phyloP scores from a whole-genome alignment of 2,329 filamentous ascomycete genomes.

The Pseudogymnoascus sp. region DNA sequence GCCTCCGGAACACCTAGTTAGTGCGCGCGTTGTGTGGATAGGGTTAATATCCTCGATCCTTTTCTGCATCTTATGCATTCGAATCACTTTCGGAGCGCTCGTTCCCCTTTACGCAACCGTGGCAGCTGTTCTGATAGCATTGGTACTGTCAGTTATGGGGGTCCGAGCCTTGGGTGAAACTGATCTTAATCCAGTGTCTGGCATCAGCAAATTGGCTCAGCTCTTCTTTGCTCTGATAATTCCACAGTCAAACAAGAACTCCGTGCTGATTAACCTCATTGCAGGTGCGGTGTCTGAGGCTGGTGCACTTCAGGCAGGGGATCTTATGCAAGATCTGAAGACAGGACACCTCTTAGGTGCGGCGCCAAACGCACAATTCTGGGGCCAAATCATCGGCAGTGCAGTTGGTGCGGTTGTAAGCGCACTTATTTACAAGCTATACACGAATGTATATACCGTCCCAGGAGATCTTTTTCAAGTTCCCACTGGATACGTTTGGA shows the following conservation, averaged over 20 bases:
- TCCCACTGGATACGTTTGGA: conserved; percentile 92
- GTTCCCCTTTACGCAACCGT: conserved; percentile 71
- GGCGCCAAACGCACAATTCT: conserved; percentile 90
- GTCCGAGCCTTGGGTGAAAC: conserved; percentile 68
- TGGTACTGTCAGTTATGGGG: conserved; percentile 70
- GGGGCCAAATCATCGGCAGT: conserved; percentile 87
- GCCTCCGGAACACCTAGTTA: conserved; percentile 73
- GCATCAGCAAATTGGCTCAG: conserved; percentile 93
- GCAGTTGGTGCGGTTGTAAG: conserved; percentile 78
- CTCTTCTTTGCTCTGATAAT: conserved; percentile 89
- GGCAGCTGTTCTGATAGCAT: conserved; percentile 73
- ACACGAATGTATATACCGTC: conserved; percentile 81
- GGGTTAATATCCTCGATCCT: conserved; percentile 67
- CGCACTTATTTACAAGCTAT: conserved; percentile 79
- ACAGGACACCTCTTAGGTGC: conserved; percentile 90
- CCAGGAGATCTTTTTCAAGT: conserved; percentile 87
- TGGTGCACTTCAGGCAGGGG: conserved; percentile 86
- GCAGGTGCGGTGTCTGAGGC: conserved; percentile 81
- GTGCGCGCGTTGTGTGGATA: conserved; percentile 59
- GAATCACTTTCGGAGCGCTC: conserved; percentile 71
- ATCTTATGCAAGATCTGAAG: conserved; percentile 95
- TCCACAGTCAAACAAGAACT: conserved; percentile 68
- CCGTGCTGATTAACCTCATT: conserved; percentile 89
- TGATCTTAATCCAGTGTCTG: conserved; percentile 90
- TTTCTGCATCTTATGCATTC: conserved; percentile 74